Conservation (phyloP, 768 basidiomycete genomes). For the Russula olivacea region DNA sequence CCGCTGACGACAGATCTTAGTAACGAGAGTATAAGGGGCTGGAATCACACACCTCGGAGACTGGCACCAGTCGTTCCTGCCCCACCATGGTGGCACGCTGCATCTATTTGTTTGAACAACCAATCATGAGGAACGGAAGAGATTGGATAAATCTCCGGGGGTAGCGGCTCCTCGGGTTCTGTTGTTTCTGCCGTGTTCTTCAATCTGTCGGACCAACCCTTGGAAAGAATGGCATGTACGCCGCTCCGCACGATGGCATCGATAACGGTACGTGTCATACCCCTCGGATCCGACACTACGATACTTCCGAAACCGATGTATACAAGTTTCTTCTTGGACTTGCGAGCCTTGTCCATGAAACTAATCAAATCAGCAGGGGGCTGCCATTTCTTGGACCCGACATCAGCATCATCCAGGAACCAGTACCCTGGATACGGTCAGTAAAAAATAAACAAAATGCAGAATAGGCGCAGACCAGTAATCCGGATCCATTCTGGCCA, state of each 20-base stretch:
- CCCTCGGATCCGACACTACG: conserved; percentile 89
- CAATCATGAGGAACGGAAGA: conserved; percentile 91
- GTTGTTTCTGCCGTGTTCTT: conserved; percentile 51
- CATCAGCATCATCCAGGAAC: conserved; percentile 92
- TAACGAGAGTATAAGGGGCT: background rate
- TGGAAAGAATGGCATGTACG: conserved; percentile 89
- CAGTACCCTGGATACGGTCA: conserved; percentile 66
- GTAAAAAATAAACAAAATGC: background rate
- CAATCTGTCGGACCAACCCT: conserved; percentile 95
- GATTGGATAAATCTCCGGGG: conserved; percentile 77
- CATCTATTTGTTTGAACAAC: conserved; percentile 90
- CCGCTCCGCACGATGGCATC: conserved; percentile 84
- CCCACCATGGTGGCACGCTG: conserved; percentile 97
- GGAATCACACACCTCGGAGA: conserved; percentile 60
- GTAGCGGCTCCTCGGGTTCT: conserved; percentile 64
- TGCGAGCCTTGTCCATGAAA: conserved; percentile 78
- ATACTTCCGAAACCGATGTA: conserved; percentile 99
- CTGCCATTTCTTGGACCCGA: conserved; percentile 82
- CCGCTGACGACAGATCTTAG: conserved; percentile 44
- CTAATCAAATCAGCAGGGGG: conserved; percentile 73
- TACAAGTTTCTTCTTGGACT: conserved; percentile 78
- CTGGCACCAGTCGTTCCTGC: conserved; percentile 96
- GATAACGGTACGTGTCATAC: conserved; percentile 87
- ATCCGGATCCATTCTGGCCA: conserved; percentile 99
- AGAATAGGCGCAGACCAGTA: conserved; percentile 47